Conservation (phyloP, 176 grass and related monocot genomes). For the Alopecurus myosuroides region DNA sequence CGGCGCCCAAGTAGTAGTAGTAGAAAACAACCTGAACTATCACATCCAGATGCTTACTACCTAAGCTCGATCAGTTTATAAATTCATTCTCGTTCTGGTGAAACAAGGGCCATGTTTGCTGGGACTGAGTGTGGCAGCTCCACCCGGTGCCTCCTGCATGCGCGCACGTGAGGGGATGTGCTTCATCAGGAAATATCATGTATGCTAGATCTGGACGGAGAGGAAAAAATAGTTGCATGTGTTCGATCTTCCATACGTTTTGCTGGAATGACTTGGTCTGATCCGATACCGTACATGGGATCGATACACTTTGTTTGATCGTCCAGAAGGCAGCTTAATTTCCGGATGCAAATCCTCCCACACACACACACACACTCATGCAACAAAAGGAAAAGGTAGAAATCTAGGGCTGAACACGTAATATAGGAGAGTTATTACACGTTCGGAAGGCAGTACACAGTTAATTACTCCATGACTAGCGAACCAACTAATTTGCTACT, state of each 20-base stretch:
- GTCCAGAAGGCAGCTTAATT: background rate
- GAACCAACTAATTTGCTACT: background rate
- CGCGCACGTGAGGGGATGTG: background rate
- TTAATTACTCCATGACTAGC: background rate
- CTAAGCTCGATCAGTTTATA: background rate
- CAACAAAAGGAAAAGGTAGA: conserved; percentile 10
- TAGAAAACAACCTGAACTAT: conserved; percentile 8
- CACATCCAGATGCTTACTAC: background rate
- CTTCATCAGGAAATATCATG: background rate
- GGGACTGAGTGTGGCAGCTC: background rate
- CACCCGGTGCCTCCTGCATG: background rate
- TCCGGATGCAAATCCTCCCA: background rate
- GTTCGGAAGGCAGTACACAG: too few species aligned
- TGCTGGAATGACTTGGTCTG: conserved; percentile 2
- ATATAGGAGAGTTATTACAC: too few species aligned
- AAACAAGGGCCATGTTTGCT: background rate
- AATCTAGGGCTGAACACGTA: background rate
- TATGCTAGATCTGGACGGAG: too few species aligned
- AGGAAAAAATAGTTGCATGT: too few species aligned
- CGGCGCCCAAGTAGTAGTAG: too few species aligned
- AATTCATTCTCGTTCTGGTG: background rate
- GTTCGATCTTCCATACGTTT: conserved; percentile 26
- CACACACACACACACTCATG: too few species aligned
- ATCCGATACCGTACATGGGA: too few species aligned
- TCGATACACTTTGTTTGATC: conserved; percentile 13